Base-by-base conservation (phyloP, 495 filamentous ascomycete species). In the Daldinia loculata region DNA sequence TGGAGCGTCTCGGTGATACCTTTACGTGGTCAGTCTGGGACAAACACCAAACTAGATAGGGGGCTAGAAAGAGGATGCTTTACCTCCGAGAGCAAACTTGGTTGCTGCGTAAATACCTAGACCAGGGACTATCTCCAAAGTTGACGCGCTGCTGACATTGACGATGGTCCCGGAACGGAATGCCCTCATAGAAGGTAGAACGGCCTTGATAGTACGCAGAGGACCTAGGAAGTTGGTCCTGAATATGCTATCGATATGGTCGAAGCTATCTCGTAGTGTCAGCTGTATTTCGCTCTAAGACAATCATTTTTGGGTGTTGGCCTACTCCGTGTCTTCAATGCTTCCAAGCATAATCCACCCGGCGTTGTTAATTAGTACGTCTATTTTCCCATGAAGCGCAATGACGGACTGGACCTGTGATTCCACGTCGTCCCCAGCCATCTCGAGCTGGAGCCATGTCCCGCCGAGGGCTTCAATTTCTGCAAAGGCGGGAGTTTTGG, bases 351-450 rank as follows among this genome's bases (percentile, higher is more conserved):
- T 63, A n/a, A 75, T 75, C 55, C 82, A 82, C 6, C 73, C 85
- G 2, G 85, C 83, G 34, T 85, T 84, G 62, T 87, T 87, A 32
- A 87, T 74, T 19, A 87, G 66, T 27, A 85, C 81, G 45, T 86
- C 85, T 56, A 87, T 80, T 14, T 70, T 63, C 12, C 83, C 83
- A 56, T 81, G 70, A n/a, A 78, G 75, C 9, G 67, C 60, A 26
- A 80, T 64, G 9, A 76, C 76, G 4, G 73, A 71, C 24, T 75
- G 66, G 24, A 84, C 71, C 27, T 74, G 66, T 3, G 70, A 27
- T 36, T 80, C 74, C 27, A 81, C 63, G 55, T 76, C 58, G 0
- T 73, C 75, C 52, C 68, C 74, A 9, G 70, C 77, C 5, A 82
- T 62, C 55, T 85, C 83, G 9, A 86, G 77, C 4, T 72, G 59